Percentiles rank a stretch among this genome's conserved stretches.
Conservation (phyloP, 257 asterid species). For the Solanum ahanhuiri region DNA sequence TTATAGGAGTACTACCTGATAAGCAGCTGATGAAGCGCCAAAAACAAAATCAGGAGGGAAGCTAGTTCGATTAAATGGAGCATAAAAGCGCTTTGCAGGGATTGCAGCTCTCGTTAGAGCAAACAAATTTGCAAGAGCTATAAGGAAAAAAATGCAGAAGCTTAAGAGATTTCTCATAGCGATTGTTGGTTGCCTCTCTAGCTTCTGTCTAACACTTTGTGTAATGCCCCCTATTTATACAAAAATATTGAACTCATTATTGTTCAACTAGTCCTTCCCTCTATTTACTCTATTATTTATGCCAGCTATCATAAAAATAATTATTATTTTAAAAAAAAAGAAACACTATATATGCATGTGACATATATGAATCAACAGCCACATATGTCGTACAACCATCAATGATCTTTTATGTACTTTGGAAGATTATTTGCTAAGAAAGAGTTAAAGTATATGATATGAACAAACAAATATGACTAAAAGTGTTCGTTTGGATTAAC, state of each 20-base stretch:
- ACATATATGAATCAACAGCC: no score
- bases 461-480: no score
- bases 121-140: background rate
- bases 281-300: background rate
- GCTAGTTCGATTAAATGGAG: conserved; percentile 1
- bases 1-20: conserved; percentile 16
- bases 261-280: background rate
- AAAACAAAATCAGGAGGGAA: conserved; percentile 16
- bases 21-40: conserved; percentile 30
- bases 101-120: background rate
- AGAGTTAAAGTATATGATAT: no score
- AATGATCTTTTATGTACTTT: no score
- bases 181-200: background rate
- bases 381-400: no score
- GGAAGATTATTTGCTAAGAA: no score
- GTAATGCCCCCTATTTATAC: background rate
- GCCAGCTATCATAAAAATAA: background rate
- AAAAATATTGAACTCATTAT: no score
- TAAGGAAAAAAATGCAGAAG: background rate
- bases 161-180: background rate
- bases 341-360: no score
- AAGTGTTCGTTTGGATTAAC: no score
- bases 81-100: background rate
- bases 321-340: background rate
- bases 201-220: background rate